These are phyloP conservation scores for Bryoerythrophyllum caledonicum DNA, from an alignment of 225 moss, liverwort and hornwort genomes.

Conservation along the genomic window DNA sequence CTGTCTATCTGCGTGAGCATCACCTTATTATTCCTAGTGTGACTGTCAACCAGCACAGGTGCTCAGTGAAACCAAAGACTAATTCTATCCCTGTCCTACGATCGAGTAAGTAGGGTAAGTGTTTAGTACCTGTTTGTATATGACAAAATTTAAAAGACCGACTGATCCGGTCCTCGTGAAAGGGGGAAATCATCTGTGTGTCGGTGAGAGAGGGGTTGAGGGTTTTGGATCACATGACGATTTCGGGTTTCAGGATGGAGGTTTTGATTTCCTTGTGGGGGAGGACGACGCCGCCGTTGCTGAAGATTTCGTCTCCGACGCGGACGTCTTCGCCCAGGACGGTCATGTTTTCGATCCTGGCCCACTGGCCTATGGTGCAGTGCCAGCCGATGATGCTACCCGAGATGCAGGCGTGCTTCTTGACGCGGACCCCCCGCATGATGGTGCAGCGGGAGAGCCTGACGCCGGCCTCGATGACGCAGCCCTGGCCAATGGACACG, in stretches of 20 bases:
- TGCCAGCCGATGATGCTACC: constrained; percentile 97
- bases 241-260: constrained; percentile 76
- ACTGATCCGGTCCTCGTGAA: neutral
- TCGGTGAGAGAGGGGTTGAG: neutral
- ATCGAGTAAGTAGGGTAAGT: neutral
- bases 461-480: constrained; percentile 79
- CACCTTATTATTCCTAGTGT: constrained; percentile 14
- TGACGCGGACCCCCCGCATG: constrained; percentile 94
- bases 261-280: constrained; percentile 91
- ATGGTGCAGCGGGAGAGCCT: constrained; percentile 90
- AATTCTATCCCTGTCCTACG: neutral
- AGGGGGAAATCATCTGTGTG: neutral
- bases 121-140: constrained; percentile 20
- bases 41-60: neutral
- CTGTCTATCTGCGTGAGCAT: neutral
- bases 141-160: constrained; percentile 19
- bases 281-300: constrained; percentile 91
- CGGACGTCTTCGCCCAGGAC: constrained; percentile 93
- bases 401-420: constrained; percentile 91
- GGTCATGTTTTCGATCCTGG: constrained; percentile 96
- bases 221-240: constrained; percentile 52
- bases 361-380: constrained; percentile 93
- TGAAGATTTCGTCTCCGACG: constrained; percentile 89
- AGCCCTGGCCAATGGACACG: constrained; percentile 90
- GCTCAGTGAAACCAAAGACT: neutral